These are phyloP conservation scores for Alternaria postmessia DNA, from an alignment of 2,329 filamentous ascomycete species.

Conservation along the genomic window DNA sequence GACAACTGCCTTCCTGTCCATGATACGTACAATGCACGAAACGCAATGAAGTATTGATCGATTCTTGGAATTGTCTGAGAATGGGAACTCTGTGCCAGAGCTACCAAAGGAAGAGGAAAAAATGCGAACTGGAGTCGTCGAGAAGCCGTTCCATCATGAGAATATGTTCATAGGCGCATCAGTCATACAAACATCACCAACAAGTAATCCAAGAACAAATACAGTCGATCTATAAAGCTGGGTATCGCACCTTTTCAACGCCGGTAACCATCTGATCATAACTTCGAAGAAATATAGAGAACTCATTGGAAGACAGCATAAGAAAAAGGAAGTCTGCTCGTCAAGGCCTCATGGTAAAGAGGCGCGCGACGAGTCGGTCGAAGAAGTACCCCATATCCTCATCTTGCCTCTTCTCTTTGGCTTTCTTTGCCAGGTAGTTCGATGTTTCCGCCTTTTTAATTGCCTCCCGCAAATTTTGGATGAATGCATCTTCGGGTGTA, in stretches of 20 bases:
- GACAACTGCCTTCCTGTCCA: neutral
- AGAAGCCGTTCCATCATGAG: neutral
- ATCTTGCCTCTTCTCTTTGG: conserved; percentile 24
- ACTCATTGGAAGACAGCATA: neutral
- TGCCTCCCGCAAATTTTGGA: conserved; percentile 41
- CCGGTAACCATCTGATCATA: neutral
- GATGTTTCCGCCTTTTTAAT: conserved; percentile 23
- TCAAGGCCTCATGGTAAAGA: conserved; percentile 35
- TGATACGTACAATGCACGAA: neutral
- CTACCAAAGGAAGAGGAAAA: neutral
- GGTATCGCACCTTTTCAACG: conserved; percentile 10
- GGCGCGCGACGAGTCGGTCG: conserved; percentile 46
- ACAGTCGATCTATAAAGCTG: conserved; percentile 1
- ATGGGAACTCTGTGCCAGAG: neutral
- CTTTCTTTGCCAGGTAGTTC: conserved; percentile 36
- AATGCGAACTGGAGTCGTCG: neutral
- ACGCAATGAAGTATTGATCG: neutral
- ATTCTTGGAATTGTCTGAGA: neutral
- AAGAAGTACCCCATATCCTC: conserved; percentile 50
- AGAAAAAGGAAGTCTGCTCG: neutral
- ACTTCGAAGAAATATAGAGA: neutral
- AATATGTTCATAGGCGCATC: neutral
- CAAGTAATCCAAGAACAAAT: neutral
- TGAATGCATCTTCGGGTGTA: conserved; percentile 36
- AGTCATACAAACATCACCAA: neutral